Percentiles rank a stretch among this genome's conserved stretches.
These are phyloP conservation scores for Cucurbita moschata DNA, from an alignment of 306 rosid species.

Conservation along the genomic window DNA sequence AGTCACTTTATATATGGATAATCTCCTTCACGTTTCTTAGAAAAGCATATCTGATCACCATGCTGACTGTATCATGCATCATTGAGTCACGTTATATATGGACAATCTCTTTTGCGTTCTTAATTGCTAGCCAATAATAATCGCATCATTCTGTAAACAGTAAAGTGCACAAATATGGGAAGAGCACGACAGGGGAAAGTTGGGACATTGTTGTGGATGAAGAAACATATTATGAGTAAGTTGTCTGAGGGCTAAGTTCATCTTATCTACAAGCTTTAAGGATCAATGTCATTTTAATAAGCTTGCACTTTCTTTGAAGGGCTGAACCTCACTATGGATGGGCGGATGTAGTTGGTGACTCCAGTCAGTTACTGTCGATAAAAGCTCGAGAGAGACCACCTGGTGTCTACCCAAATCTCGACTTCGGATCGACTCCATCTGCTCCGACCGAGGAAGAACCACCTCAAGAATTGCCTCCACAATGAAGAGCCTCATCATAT, in stretches of 20 bases:
- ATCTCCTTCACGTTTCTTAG: too few species aligned
- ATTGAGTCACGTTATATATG: too few species aligned
- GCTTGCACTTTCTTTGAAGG: slow-evolving; percentile 22
- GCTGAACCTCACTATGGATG: slow-evolving; percentile 96
- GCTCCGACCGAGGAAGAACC: slow-evolving; percentile 29
- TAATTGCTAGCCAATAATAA: slow-evolving; percentile 2
- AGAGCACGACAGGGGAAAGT: slow-evolving; percentile 90
- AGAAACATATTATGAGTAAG: slow-evolving; percentile 91
- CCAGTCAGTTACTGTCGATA: slow-evolving; percentile 79
- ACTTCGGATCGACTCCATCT: slow-evolving; percentile 39
- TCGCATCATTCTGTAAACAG: slow-evolving; percentile 28
- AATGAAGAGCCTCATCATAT: slow-evolving; percentile 13
- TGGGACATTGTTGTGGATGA: slow-evolving; percentile 93
- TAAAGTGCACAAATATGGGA: slow-evolving; percentile 95
- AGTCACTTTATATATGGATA: too few species aligned
- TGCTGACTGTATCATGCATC: too few species aligned
- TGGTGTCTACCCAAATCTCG: slow-evolving; percentile 60
- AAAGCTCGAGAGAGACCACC: slow-evolving; percentile 69
- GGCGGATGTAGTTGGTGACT: slow-evolving; percentile 93
- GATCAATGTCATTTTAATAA: background rate
- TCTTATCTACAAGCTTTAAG: background rate
- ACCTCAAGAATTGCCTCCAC: slow-evolving; percentile 32
- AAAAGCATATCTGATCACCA: too few species aligned
- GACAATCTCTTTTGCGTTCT: too few species aligned
- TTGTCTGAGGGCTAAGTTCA: background rate